Base-by-base conservation (phyloP, 148 eudicot species). In the Amaranthus hypochondriacus region DNA sequence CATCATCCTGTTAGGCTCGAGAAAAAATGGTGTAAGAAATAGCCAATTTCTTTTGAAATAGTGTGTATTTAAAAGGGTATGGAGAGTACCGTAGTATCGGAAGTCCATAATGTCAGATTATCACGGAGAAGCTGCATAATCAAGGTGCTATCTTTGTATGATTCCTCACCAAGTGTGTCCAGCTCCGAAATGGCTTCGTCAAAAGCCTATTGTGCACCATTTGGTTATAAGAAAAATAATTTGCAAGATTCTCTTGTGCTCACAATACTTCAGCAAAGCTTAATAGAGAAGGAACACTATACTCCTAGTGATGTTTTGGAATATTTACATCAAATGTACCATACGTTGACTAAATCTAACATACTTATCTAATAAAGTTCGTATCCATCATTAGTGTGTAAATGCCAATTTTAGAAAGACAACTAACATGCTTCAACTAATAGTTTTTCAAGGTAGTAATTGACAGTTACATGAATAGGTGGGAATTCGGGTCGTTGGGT, bases 61-160 rank as follows among this genome's bases (percentile, higher is more conserved):
- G 59, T 7, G 49, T 28, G 39, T 28, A 28, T 28, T 28, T 28
- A 28, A 28, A 28, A 28, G 39, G 39, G 39, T 28, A 28, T 28
- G 39, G 12, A 44, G 72, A 53, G 9, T 77, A 86, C 92, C 89
- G 83, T 68, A 48, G 68, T 71, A 73, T 88, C 92, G 39, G 92
- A 88, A 65, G 92, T 88, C 92, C 92, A 88, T 74, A 88, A 75
- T 67, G 92, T 88, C 75, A 88, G 72, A 79, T 88, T 88, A 81
- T 88, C 92, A 5, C 92, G 80, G 46, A 88, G 92, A 62, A 88
- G 92, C 76, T 88, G 92, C 92, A 88, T 88, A 74, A 88, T 88
- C 82, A 86, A 76, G 58, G 92, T 88, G 84, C 92, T 88, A 70
- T 88, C 92, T 82, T 88, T 88, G 87, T 88, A 88, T 47, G 92